Percentiles rank a stretch among this genome's conserved stretches.
These are phyloP conservation scores for Amyloporia xantha DNA, from an alignment of 768 basidiomycete genomes.

Conservation along the genomic window DNA sequence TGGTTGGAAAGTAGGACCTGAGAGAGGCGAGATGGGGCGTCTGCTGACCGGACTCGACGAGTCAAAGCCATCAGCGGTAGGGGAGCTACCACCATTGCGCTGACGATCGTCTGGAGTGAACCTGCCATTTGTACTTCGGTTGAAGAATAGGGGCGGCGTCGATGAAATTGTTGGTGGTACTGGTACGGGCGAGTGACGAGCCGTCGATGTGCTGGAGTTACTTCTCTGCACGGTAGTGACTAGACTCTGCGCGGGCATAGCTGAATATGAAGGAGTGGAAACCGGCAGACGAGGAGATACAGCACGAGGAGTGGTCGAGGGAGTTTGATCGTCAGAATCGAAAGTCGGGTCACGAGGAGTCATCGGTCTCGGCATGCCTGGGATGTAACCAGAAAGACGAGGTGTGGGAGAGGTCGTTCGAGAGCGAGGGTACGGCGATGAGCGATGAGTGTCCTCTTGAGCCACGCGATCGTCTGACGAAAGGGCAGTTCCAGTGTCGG, in stretches of 20 bases:
- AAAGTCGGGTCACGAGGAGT: conserved; percentile 67
- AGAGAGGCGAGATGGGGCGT: conserved; percentile 68
- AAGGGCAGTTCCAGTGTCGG: conserved; percentile 64
- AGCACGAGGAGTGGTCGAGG: conserved; percentile 71
- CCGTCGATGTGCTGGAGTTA: conserved; percentile 49
- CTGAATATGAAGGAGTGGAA: conserved; percentile 24
- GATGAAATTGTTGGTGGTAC: conserved; percentile 37
- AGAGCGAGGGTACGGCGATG: conserved; percentile 49
- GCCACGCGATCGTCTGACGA: conserved; percentile 53
- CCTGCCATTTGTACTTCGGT: conserved; percentile 57
- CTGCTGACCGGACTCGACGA: conserved; percentile 51
- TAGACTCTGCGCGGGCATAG: conserved; percentile 29
- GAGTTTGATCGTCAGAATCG: conserved; percentile 67
- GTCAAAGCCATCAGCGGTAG: conserved; percentile 23
- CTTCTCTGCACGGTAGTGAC: conserved; percentile 39
- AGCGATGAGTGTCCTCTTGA: conserved; percentile 44
- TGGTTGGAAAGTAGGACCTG: conserved; percentile 53
- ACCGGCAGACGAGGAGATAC: conserved; percentile 50
- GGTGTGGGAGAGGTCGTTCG: conserved; percentile 43
- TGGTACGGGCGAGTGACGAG: conserved; percentile 38
- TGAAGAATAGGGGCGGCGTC: conserved; percentile 43
- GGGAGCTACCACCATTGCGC: conserved; percentile 7
- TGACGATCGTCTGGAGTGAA: conserved; percentile 51
- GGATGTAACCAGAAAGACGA: conserved; percentile 75
- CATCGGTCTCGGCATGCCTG: conserved; percentile 88